These are phyloP conservation scores for Mesembryanthemum crystallinum DNA, from an alignment of 148 eudicot genomes.

Conservation along the genomic window DNA sequence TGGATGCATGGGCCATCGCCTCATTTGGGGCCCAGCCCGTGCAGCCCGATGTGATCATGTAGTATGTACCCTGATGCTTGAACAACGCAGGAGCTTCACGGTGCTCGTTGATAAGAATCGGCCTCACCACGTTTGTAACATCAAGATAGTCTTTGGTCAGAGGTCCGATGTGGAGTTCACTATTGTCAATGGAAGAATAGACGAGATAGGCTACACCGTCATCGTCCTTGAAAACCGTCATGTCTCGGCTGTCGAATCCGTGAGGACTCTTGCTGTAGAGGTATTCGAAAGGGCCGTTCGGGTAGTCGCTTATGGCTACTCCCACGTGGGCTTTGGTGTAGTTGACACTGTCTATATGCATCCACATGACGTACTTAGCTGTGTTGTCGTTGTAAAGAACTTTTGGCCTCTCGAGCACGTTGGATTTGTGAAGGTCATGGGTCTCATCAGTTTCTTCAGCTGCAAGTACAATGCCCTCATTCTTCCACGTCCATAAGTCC, in stretches of 20 bases:
- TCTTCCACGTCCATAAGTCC: slow-evolving; percentile 96
- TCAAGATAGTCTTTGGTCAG: slow-evolving; percentile 74
- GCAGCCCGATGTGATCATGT: slow-evolving; percentile 98
- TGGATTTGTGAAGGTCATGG: slow-evolving; percentile 85
- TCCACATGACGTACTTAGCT: slow-evolving; percentile 92
- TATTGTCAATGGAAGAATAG: slow-evolving; percentile 87
- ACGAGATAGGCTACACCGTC: slow-evolving; percentile 73
- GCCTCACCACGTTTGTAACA: slow-evolving; percentile 48
- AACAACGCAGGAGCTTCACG: slow-evolving; percentile 94
- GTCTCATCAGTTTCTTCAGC: slow-evolving; percentile 73
- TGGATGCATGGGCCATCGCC: slow-evolving; percentile 81
- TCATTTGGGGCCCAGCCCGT: slow-evolving; percentile 96
- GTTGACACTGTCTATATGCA: slow-evolving; percentile 88
- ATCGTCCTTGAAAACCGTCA: slow-evolving; percentile 93
- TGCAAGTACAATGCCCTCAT: slow-evolving; percentile 84
- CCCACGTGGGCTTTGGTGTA: slow-evolving; percentile 93
- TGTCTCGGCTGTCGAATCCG: slow-evolving; percentile 85
- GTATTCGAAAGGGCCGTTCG: slow-evolving; percentile 81
- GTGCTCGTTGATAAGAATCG: slow-evolving; percentile 68
- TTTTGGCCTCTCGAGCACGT: slow-evolving; percentile 96
- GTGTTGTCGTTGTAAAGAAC: slow-evolving; percentile 74
- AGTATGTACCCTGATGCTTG: slow-evolving; percentile 79
- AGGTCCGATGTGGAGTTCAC: slow-evolving; percentile 90
- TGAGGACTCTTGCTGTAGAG: slow-evolving; percentile 83
- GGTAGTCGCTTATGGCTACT: slow-evolving; percentile 63